Base-by-base conservation (phyloP, 75 land plant species). In the Cunninghamia lanceolata region DNA sequence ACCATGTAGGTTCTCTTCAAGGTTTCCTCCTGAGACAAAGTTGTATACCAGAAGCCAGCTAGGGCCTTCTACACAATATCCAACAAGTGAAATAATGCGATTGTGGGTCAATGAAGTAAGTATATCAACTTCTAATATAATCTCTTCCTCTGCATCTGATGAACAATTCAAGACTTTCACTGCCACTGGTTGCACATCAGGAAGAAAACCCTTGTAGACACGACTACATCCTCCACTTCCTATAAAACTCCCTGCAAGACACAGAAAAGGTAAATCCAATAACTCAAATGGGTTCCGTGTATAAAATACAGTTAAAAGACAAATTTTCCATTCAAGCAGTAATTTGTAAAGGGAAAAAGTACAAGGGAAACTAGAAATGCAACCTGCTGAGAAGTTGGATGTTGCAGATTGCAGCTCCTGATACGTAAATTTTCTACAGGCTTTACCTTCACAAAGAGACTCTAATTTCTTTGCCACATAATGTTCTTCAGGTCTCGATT, bases 1-100 rank as follows among this genome's bases (percentile, higher is more conserved):
- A 98, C 99, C 97, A 89, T 95, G 97, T 30, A 98, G 95, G 47
- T 91, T 95, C 34, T 96, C 93, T 85, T 98, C 99, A 70, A 98
- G 90, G 87, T 93, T 96, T 90, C 99, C 99, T 38, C 95, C 85
- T 56, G 96, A 84, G 78, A 95, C 83, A 75, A 92, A 94, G 83
- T 96, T 90, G 88, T 98, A 98, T 40, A 98, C 99, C 86, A 98
- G 90, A 36, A 95, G 88, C 38, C 92, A 88, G 32, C 89, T 88
- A 36, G 86, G 79, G 19, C 86, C 88, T 84, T 92, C 97, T 76
- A 86, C 87, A 84, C 95, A 91, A 82, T 91, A 94, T 17, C 95
- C 95, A 82, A 93, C 45, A 45, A 94, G 84, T 15, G 92, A 50
- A 35, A 93, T 90, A 47, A 94, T 90, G 81, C 89, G 84, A 34